Conservation (phyloP, 148 eudicot genomes). For the Amaranthus palmeri region DNA sequence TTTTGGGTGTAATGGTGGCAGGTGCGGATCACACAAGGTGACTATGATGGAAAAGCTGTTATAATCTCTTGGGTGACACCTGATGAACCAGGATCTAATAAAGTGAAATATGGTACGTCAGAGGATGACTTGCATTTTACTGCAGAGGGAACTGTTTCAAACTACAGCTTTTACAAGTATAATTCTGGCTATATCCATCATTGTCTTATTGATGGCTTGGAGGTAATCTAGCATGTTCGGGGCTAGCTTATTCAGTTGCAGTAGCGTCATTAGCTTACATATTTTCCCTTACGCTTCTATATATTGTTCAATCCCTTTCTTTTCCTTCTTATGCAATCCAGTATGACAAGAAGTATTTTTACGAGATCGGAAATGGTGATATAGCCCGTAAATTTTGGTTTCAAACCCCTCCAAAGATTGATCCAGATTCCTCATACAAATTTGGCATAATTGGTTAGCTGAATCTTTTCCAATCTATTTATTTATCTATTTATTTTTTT, state of each 20-base stretch:
- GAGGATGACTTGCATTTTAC: conserved; percentile 2
- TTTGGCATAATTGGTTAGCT: conserved; percentile 39
- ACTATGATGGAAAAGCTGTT: conserved; percentile 34
- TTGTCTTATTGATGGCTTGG: conserved; percentile 23
- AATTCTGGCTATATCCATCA: conserved; percentile 39
- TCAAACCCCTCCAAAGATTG: conserved; percentile 34
- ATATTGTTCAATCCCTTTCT: not conserved
- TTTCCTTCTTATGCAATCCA: conserved; percentile 9
- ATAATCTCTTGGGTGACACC: conserved; percentile 39
- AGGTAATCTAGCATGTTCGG: conserved; percentile 13
- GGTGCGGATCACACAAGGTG: conserved; percentile 44
- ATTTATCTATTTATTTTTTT: not conserved
- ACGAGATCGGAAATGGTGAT: conserved; percentile 29
- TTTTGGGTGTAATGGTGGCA: conserved; percentile 1
- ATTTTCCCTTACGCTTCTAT: not conserved
- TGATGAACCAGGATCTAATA: conserved; percentile 25
- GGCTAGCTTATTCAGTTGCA: not conserved
- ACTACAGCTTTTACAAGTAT: conserved; percentile 35
- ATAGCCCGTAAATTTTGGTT: conserved; percentile 36
- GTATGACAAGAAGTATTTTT: conserved; percentile 33
- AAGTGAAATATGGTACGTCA: conserved; percentile 25
- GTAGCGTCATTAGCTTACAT: not conserved
- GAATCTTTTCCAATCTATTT: not conserved
- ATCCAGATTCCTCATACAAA: conserved; percentile 40
- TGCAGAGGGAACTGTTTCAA: conserved; percentile 23